phyloP scores from a whole-genome alignment of 2,329 filamentous ascomycete genomes.

The Penicillium brasilianum region DNA sequence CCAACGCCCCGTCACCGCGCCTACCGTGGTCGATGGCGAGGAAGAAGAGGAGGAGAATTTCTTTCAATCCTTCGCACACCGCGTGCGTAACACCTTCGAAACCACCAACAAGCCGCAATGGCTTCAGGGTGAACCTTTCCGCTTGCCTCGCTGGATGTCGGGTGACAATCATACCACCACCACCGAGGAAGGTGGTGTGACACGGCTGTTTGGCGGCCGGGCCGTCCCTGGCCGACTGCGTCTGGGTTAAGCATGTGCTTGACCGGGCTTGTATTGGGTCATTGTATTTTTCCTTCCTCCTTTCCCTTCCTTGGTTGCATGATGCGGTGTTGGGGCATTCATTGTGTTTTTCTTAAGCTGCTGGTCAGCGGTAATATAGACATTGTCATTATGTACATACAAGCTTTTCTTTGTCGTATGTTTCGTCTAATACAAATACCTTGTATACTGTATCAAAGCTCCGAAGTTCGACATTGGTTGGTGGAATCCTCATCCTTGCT shows the following conservation, averaged over 20 bases:
- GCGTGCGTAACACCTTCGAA: conserved; percentile 91
- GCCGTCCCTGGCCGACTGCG: conserved; percentile 47
- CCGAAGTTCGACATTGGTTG: neutral
- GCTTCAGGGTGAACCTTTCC: conserved; percentile 75
- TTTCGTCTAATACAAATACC: neutral
- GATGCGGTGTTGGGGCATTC: conserved; percentile 16
- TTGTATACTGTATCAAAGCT: neutral
- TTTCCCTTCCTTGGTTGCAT: conserved; percentile 17
- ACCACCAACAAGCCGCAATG: conserved; percentile 80
- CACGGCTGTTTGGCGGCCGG: conserved; percentile 48
- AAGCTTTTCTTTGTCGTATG: conserved; percentile 8
- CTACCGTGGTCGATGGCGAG: conserved; percentile 58
- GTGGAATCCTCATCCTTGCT: neutral
- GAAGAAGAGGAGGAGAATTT: conserved; percentile 78
- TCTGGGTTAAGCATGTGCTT: conserved; percentile 34
- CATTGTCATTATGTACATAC: conserved; percentile 24
- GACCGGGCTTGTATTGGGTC: conserved; percentile 2
- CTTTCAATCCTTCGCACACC: conserved; percentile 80
- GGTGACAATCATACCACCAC: conserved; percentile 53
- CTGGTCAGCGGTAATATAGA: conserved; percentile 32
- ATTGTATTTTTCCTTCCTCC: conserved; percentile 16
- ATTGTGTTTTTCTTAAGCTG: conserved; percentile 17
- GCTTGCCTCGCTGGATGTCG: conserved; percentile 81
- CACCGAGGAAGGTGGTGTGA: conserved; percentile 38
- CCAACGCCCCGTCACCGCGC: conserved; percentile 41